Conservation (phyloP, 2,329 filamentous ascomycete genomes). For the Aspergillus fumigatus region DNA sequence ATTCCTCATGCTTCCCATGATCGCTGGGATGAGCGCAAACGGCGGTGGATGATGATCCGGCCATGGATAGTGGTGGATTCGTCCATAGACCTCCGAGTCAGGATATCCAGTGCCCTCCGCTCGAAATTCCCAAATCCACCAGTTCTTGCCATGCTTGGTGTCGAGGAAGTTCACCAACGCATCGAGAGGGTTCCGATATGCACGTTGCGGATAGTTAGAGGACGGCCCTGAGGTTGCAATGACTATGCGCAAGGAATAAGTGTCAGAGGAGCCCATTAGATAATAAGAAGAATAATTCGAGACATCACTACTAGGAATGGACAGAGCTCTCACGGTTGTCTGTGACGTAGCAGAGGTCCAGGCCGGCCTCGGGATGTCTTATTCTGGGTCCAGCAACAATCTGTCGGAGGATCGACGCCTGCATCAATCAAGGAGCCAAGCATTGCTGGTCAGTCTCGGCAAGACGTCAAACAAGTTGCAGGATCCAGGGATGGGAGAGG, state of each 20-base stretch:
- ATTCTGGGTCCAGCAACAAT: conserved; percentile 84
- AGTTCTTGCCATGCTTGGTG: conserved; percentile 72
- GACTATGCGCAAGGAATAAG: conserved; percentile 33
- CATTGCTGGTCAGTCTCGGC: conserved; percentile 14
- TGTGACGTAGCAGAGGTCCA: conserved; percentile 95
- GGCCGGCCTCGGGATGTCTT: conserved; percentile 77
- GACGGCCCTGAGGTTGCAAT: conserved; percentile 80
- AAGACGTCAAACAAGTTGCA: not conserved
- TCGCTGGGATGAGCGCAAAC: conserved; percentile 80
- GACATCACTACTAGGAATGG: not conserved
- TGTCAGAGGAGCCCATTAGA: not conserved
- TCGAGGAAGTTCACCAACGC: conserved; percentile 85
- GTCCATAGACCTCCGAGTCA: conserved; percentile 77
- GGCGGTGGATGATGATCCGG: conserved; percentile 96
- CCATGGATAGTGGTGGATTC: conserved; percentile 90
- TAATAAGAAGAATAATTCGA: not conserved
- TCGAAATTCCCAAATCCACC: conserved; percentile 97
- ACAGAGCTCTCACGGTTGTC: conserved; percentile 53
- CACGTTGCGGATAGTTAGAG: conserved; percentile 81
- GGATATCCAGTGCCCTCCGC: conserved; percentile 96
- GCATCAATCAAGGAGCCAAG: conserved; percentile 10
- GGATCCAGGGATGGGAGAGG: not conserved
- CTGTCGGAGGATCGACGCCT: conserved; percentile 77
- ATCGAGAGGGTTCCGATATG: conserved; percentile 90
- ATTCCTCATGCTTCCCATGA: conserved; percentile 87